Conservation (phyloP, 139 green algal species). For the Micromonas commoda region DNA sequence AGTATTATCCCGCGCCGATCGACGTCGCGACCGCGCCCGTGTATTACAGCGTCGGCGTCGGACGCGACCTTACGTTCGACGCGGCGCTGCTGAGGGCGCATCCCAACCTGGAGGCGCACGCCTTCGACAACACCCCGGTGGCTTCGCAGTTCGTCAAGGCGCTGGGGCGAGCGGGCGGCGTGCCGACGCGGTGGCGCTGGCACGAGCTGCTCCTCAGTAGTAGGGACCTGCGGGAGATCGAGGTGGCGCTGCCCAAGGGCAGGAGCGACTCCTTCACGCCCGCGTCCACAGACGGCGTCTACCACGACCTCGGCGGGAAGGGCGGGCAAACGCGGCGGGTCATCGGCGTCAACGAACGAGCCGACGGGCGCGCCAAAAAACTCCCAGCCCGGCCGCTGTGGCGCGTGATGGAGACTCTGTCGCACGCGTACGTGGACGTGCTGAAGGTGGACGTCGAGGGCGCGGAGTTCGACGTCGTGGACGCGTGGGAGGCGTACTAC, state of each 20-base stretch:
- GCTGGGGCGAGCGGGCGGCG: background rate
- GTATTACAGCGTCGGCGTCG: background rate
- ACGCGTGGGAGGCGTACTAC: background rate
- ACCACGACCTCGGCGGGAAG: too few relatives aligned
- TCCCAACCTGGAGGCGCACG: background rate
- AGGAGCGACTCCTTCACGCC: background rate
- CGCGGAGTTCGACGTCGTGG: background rate
- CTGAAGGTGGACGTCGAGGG: background rate
- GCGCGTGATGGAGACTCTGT: background rate
- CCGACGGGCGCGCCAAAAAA: too few relatives aligned
- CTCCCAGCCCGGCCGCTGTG: background rate
- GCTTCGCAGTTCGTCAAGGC: background rate
- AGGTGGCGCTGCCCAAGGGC: background rate
- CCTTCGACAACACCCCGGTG: background rate
- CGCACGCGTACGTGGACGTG: background rate
- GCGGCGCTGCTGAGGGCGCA: background rate
- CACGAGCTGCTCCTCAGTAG: background rate
- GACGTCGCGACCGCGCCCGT: background rate
- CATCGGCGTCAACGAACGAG: too few relatives aligned
- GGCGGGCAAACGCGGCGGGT: too few relatives aligned
- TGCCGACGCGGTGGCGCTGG: background rate
- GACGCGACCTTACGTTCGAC: background rate
- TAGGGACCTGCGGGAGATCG: background rate
- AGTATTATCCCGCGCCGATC: too few relatives aligned
- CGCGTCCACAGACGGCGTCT: background rate